phyloP scores from a whole-genome alignment of 1,139 yeast genomes.

The Meyerozyma smithsonii region DNA sequence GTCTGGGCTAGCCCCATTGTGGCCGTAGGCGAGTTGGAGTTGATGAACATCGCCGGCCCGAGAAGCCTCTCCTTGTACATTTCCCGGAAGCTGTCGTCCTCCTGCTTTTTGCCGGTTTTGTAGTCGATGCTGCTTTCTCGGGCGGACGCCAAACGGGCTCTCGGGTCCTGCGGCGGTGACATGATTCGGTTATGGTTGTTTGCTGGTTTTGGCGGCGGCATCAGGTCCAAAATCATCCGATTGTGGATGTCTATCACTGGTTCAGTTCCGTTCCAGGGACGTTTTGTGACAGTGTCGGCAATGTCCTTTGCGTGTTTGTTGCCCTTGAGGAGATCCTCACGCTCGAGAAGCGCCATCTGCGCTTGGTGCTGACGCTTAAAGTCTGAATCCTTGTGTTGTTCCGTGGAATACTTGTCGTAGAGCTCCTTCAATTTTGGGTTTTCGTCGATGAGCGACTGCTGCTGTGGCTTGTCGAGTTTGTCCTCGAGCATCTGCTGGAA shows the following conservation, averaged over 20 bases:
- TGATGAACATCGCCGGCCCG: slow-evolving; percentile 52
- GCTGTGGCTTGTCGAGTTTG: slow-evolving; percentile 10
- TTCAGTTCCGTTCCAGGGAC: slow-evolving; percentile 74
- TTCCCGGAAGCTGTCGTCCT: slow-evolving; percentile 54
- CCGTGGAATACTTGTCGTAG: slow-evolving; percentile 8
- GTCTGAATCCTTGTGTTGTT: slow-evolving; percentile 1
- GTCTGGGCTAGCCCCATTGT: slow-evolving; percentile 49
- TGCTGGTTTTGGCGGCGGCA: slow-evolving; percentile 42
- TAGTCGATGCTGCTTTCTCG: slow-evolving; percentile 67
- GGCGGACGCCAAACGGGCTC: slow-evolving; percentile 50
- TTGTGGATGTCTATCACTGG: slow-evolving; percentile 43
- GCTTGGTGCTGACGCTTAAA: slow-evolving; percentile 3
- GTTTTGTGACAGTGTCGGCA: slow-evolving; percentile 36
- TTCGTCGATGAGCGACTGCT: slow-evolving; percentile 7
- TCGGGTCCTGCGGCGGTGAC: slow-evolving; percentile 21
- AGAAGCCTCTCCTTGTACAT: slow-evolving; percentile 58
- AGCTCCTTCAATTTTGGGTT: slow-evolving; percentile 10
- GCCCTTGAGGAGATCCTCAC: slow-evolving; percentile 24
- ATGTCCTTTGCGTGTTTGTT: slow-evolving; percentile 51
- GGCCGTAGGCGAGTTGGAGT: slow-evolving; percentile 30
- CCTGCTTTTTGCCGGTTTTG: slow-evolving; percentile 17
- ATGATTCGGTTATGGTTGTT: slow-evolving; percentile 16
- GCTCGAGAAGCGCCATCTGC: slow-evolving; percentile 14
- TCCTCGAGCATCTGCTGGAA: slow-evolving; percentile 19
- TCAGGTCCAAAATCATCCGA: slow-evolving; percentile 60